These are phyloP conservation scores for Cladosporium austrohemisphaericum DNA, from an alignment of 2,329 filamentous ascomycete genomes.

Conservation along the genomic window DNA sequence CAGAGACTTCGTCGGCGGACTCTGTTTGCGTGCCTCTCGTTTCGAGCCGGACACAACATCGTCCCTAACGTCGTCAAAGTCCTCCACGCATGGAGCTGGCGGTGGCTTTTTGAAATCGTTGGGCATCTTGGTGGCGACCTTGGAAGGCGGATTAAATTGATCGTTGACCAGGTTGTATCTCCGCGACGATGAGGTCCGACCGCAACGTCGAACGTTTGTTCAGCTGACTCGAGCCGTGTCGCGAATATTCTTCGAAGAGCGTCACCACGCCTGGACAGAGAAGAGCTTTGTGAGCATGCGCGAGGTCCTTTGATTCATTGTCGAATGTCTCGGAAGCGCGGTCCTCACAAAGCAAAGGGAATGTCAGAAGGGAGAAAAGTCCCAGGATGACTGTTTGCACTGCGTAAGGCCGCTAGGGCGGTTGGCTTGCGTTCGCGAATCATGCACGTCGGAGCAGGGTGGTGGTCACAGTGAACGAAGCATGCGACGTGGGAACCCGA, in stretches of 20 bases:
- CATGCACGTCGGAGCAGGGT: slow-evolving; percentile 19
- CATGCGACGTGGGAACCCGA: slow-evolving; percentile 10
- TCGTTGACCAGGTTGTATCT: background rate
- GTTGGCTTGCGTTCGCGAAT: slow-evolving; percentile 20
- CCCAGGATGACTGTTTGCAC: slow-evolving; percentile 29
- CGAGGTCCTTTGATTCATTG: slow-evolving; percentile 21
- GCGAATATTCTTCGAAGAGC: background rate
- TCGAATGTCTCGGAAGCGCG: slow-evolving; percentile 26
- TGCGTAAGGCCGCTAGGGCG: slow-evolving; percentile 18
- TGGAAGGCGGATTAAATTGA: background rate
- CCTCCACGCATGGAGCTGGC: slow-evolving; percentile 33
- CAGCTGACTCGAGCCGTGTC: background rate
- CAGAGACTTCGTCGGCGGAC: slow-evolving; percentile 40
- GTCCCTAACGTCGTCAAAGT: slow-evolving; percentile 41
- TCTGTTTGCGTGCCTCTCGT: slow-evolving; percentile 46
- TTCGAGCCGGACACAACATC: slow-evolving; percentile 44
- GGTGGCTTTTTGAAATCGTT: slow-evolving; percentile 2
- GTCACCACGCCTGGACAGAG: slow-evolving; percentile 7
- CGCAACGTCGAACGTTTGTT: background rate
- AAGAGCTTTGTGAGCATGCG: slow-evolving; percentile 8
- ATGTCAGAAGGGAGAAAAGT: slow-evolving; percentile 13
- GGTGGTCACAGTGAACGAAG: background rate
- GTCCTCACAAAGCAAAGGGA: slow-evolving; percentile 20
- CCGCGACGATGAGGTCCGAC: background rate
- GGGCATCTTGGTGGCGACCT: slow-evolving; percentile 14